phyloP scores from a whole-genome alignment of 768 basidiomycete species.

The Suillus fuscotomentosus region DNA sequence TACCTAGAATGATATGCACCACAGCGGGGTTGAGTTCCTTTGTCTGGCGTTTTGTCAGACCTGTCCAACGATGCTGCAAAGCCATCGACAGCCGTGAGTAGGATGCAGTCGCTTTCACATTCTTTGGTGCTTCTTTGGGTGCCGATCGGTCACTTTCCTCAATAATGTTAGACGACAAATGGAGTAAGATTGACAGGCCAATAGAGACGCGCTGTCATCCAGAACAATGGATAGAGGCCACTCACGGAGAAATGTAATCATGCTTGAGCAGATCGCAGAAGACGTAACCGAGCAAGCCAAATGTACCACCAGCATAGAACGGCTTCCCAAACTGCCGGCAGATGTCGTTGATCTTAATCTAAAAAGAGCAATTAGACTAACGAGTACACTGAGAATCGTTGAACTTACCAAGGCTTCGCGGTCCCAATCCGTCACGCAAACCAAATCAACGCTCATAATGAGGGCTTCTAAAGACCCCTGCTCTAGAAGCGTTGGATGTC shows the following conservation, averaged over 20 bases:
- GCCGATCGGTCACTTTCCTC: constrained; percentile 59
- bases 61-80: constrained; percentile 66
- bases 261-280: constrained; percentile 91
- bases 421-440: constrained; percentile 83
- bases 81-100: constrained; percentile 67
- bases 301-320: constrained; percentile 91
- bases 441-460: constrained; percentile 71
- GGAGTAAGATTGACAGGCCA: constrained; percentile 8
- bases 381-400: constrained; percentile 1
- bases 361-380: constrained; percentile 14
- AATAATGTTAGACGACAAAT: constrained; percentile 9
- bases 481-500: constrained; percentile 47
- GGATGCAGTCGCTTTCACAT: constrained; percentile 54
- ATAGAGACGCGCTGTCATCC: constrained; percentile 1
- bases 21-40: constrained; percentile 80
- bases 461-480: constrained; percentile 55
- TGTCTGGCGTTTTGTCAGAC: constrained; percentile 69
- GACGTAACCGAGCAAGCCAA: constrained; percentile 89
- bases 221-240: constrained; percentile 5
- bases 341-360: constrained; percentile 80
- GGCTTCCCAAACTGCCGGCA: constrained; percentile 74
- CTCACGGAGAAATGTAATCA: constrained; percentile 84
- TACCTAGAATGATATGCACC: constrained; percentile 74
- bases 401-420: constrained; percentile 66
- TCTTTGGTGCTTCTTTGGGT: constrained; percentile 56